These are phyloP conservation scores for Trifolium dubium DNA, from an alignment of 306 rosid species.

Conservation along the genomic window DNA sequence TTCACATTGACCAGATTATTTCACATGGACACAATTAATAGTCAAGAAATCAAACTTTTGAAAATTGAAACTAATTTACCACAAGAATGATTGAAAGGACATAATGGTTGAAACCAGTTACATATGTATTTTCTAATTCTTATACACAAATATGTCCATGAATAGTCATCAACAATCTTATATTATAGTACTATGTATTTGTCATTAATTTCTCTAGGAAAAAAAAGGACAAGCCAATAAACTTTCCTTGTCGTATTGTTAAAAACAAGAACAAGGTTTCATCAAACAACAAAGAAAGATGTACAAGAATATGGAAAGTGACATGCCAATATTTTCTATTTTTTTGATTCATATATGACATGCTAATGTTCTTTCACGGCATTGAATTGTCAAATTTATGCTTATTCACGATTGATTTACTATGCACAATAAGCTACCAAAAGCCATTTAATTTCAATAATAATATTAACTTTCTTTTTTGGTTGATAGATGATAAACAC, in stretches of 20 bases:
- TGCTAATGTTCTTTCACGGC: slow-evolving; percentile 28
- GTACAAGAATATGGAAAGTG: slow-evolving; percentile 10
- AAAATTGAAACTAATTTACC: slow-evolving; percentile 28
- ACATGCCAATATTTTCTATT: slow-evolving; percentile 12
- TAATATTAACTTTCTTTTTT: neutral
- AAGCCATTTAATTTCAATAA: neutral
- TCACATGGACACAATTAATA: slow-evolving; percentile 17
- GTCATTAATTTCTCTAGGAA: neutral
- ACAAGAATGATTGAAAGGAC: slow-evolving; percentile 29
- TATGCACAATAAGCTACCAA: neutral
- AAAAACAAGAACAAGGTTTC: slow-evolving; percentile 10
- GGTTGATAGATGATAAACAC: neutral
- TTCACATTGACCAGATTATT: slow-evolving; percentile 11
- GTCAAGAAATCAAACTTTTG: slow-evolving; percentile 19
- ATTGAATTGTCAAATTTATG: slow-evolving; percentile 36
- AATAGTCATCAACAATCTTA: slow-evolving; percentile 32
- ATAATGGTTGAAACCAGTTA: slow-evolving; percentile 22
- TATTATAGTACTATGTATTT: slow-evolving; percentile 8
- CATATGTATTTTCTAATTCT: slow-evolving; percentile 3
- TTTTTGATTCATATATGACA: neutral
- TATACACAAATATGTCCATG: slow-evolving; percentile 21
- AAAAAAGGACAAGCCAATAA: slow-evolving; percentile 3
- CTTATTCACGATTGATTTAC: neutral
- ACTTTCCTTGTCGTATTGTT: slow-evolving; percentile 36
- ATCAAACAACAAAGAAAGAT: slow-evolving; percentile 21